Evolutionary conservation across 2,329 filamentous ascomycete species (phyloP).

Genomic region (Exophiala dermatitidis): DNA sequence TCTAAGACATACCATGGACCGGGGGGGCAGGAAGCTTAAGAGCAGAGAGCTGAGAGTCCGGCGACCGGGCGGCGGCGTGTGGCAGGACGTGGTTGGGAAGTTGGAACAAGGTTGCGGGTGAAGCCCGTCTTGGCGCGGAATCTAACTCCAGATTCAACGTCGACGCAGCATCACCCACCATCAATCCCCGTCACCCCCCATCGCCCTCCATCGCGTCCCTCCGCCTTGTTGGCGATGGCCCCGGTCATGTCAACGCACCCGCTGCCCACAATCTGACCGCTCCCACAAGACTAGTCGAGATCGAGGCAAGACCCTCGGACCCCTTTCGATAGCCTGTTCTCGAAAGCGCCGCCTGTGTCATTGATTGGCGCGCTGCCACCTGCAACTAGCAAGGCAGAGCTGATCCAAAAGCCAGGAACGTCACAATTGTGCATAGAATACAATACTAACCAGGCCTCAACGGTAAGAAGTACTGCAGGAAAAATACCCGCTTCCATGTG

Average conservation of each 20-base stretch:
- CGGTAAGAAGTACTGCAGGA: neutral
- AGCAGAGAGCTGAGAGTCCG: neutral
- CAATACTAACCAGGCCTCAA: neutral
- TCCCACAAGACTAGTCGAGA: neutral
- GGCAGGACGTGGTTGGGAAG: neutral
- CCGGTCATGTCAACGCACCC: too few relatives aligned
- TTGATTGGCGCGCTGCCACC: slow-evolving; percentile 14
- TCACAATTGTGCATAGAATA: slow-evolving; percentile 10
- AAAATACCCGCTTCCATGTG: slow-evolving; percentile 16
- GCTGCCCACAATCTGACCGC: neutral
- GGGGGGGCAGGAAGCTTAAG: neutral
- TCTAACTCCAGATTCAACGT: slow-evolving; percentile 6
- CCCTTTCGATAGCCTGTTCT: neutral
- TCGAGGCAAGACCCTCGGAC: slow-evolving; percentile 9
- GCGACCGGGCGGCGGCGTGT: neutral
- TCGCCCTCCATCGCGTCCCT: too few relatives aligned
- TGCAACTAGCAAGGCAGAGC: slow-evolving; percentile 17
- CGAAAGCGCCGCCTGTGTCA: slow-evolving; percentile 8
- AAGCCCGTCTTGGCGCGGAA: slow-evolving; percentile 5
- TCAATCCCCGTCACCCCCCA: too few relatives aligned
- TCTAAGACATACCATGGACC: slow-evolving; percentile 1
- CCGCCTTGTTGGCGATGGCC: too few relatives aligned
- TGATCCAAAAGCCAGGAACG: slow-evolving; percentile 20
- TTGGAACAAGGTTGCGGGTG: slow-evolving; percentile 7
- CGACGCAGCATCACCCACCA: neutral